Percentiles rank a stretch among this genome's conserved stretches.
phyloP scores from a whole-genome alignment of 1,284 basidiomycete genomes.

The Rhodotorula sp. region DNA sequence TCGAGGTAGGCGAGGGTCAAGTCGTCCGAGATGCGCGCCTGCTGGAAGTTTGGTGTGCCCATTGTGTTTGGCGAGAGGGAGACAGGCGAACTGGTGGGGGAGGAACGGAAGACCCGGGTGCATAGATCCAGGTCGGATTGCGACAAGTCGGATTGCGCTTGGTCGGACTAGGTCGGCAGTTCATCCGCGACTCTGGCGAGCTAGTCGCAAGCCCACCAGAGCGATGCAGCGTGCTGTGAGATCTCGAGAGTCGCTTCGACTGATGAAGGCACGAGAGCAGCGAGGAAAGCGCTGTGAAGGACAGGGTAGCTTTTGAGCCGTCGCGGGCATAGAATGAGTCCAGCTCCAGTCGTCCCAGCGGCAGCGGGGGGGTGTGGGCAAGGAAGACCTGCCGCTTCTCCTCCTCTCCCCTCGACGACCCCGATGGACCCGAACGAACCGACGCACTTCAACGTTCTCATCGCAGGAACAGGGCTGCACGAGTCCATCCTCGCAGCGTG shows the following conservation, averaged over 20 bases:
- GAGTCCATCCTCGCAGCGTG: constrained; percentile 81
- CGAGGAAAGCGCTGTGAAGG: background rate
- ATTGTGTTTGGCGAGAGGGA: background rate
- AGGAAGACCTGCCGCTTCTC: background rate
- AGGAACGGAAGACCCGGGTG: background rate
- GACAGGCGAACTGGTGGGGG: background rate
- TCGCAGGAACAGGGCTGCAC: constrained; percentile 72
- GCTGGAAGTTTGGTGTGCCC: background rate
- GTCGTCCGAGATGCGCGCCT: background rate
- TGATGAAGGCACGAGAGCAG: background rate
- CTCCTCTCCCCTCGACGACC: background rate
- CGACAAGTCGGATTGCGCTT: too few relatives aligned
- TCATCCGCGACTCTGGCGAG: too few relatives aligned
- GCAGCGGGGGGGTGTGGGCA: background rate
- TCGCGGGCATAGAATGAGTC: background rate
- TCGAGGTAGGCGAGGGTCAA: constrained; percentile 25
- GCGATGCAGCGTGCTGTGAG: background rate
- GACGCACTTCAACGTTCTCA: constrained; percentile 67
- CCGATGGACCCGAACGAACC: constrained; percentile 36
- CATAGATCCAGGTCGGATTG: too few relatives aligned
- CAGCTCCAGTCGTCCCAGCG: background rate
- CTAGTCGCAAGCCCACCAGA: too few relatives aligned
- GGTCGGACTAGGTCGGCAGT: too few relatives aligned
- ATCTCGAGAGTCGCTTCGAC: background rate
- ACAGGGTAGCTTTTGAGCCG: background rate